Base-by-base conservation (phyloP, 108 stramenopile species). In the Aurantiochytrium sp. region DNA sequence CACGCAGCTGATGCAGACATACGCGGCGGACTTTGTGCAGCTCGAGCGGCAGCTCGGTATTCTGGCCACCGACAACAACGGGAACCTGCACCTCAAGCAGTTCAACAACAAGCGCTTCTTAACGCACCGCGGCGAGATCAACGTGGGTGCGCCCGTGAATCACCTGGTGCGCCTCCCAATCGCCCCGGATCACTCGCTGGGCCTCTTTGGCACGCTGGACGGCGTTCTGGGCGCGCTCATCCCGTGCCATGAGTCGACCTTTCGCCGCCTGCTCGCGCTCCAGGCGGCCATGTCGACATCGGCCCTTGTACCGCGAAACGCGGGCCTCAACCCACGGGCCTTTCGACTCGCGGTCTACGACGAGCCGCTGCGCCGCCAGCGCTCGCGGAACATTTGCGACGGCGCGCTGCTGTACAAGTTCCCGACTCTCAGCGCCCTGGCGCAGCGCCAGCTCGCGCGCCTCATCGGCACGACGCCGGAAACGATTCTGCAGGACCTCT, bases 391-490 rank as follows among this genome's bases (percentile, higher is more conserved):
- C 45, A 48, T 81, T 41, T 41, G 42, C 27, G 73, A 81, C 32
- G 73, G 73, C 2, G 73, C 73, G 39, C 45, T 81, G 73, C 45
- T 81, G 36, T 81, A 48, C 42, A 48, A 41, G 42, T 81, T 81
- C 3, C 73, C 45, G n/a, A 41, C 12, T 12, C 45, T 81, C n/a
- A 24, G 32, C 45, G 45, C 39, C 39, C 39, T 81, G 0, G 39
- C 73, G 12, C 73, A 81, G 73, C 73, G 73, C 8, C 73, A 81
- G 45, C 45, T 81, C 27, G 73, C 73, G n/a, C 73, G 73, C 32
- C 73, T 81, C 30, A 81, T 81, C 39, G 73, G 73, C 12, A 81
- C 73, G 27, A 81, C 73, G 6, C 73, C 73, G 73, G 73, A 81
- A 24, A 81, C 73, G 6, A 48, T 81, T 41, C 39, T 48, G 42